Evolutionary conservation across 1,139 yeast genomes (phyloP).

Genomic region (Waltiozyma solani): DNA sequence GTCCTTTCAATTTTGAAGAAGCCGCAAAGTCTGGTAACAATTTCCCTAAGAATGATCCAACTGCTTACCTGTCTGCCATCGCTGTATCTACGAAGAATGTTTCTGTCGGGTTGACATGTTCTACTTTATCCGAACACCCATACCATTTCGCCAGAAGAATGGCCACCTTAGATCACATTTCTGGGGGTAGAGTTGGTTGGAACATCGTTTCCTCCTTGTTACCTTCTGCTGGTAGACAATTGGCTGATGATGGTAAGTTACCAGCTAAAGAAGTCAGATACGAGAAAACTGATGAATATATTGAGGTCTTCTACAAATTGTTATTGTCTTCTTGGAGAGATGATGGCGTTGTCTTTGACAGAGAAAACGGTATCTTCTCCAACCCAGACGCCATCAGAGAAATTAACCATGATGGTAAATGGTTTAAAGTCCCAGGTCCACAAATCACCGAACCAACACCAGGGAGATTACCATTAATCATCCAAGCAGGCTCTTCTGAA

Average conservation of each 20-base stretch:
- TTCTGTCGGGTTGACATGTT: slow-evolving; percentile 31
- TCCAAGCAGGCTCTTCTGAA: slow-evolving; percentile 39
- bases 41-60: slow-evolving; percentile 33
- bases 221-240: slow-evolving; percentile 31
- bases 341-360: slow-evolving; percentile 30
- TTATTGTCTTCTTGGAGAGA: slow-evolving; percentile 37
- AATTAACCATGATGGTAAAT: slow-evolving; percentile 31
- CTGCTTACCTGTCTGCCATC: slow-evolving; percentile 30
- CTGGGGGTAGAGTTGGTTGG: slow-evolving; percentile 37
- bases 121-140: slow-evolving; percentile 35
- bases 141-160: slow-evolving; percentile 33
- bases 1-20: slow-evolving; percentile 29
- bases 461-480: slow-evolving; percentile 33
- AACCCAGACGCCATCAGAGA: slow-evolving; percentile 32
- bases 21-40: slow-evolving; percentile 33
- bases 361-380: slow-evolving; percentile 26
- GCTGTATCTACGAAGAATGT: slow-evolving; percentile 31
- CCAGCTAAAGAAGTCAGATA: slow-evolving; percentile 33
- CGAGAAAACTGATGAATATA: slow-evolving; percentile 32
- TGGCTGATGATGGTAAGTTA: slow-evolving; percentile 25
- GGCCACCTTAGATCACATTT: slow-evolving; percentile 31
- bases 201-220: slow-evolving; percentile 32
- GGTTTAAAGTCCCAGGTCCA: slow-evolving; percentile 34
- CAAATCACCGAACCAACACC: slow-evolving; percentile 32
- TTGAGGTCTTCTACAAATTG: slow-evolving; percentile 31